A percentile compares a stretch with the other conserved stretches of the same genome.
These are phyloP conservation scores for Trichoderma atrobrunneum DNA, from an alignment of 2,329 filamentous ascomycete genomes.

Conservation along the genomic window DNA sequence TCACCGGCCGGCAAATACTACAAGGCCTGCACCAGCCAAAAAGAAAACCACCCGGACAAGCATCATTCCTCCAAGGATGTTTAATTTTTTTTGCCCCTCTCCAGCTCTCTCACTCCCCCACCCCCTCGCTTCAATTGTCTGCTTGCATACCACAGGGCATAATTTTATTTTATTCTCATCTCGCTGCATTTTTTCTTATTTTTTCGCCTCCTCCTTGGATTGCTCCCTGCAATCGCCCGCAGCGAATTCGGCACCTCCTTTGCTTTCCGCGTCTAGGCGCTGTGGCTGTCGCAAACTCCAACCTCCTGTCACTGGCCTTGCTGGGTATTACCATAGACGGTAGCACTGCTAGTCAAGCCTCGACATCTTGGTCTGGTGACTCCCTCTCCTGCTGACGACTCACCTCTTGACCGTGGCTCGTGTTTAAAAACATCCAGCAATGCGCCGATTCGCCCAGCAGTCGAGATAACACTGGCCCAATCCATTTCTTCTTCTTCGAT, in stretches of 20 bases:
- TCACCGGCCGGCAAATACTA: too few species aligned
- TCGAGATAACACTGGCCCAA: constrained; percentile 11
- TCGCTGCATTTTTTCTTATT: neutral
- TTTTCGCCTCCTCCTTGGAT: neutral
- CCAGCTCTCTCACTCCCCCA: neutral
- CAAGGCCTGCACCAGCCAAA: neutral
- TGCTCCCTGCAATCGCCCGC: neutral
- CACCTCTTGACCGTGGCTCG: neutral
- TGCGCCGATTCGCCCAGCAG: constrained; percentile 9
- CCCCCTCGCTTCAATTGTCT: constrained; percentile 15
- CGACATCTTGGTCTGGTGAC: constrained; percentile 7
- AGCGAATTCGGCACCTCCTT: neutral
- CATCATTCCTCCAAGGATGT: neutral
- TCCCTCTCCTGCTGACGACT: constrained; percentile 13
- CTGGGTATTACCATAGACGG: neutral
- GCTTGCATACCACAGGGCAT: constrained; percentile 2
- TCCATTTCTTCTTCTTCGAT: constrained; percentile 14
- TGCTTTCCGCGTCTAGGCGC: constrained; percentile 8
- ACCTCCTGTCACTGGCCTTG: neutral
- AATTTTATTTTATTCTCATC: neutral
- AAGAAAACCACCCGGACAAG: neutral
- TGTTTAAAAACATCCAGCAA: constrained; percentile 10
- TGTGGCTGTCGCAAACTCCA: neutral
- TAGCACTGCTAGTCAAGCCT: neutral
- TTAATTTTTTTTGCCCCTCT: neutral